Conservation (phyloP, 768 basidiomycete species). For the Leccinum barrowsii region DNA sequence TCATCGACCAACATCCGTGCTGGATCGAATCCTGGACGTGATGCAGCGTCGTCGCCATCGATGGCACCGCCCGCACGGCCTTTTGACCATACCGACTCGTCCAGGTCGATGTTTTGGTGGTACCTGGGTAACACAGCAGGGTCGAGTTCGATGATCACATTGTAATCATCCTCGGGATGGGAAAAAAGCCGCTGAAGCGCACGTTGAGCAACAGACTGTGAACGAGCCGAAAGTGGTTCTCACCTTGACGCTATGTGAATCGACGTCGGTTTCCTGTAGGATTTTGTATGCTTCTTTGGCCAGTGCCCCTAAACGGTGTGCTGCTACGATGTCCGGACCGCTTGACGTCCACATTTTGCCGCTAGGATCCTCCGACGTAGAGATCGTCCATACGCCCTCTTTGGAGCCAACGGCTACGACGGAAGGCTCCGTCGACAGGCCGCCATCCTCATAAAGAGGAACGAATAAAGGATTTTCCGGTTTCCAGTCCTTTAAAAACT, state of each 20-base stretch:
- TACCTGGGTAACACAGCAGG: constrained; percentile 64
- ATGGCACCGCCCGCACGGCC: constrained; percentile 21
- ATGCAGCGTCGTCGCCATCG: constrained; percentile 29
- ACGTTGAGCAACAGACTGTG: background rate
- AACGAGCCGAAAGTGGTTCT: background rate
- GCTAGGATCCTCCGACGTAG: constrained; percentile 70
- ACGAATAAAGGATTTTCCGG: constrained; percentile 76
- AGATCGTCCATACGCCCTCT: constrained; percentile 67
- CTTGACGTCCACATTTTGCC: constrained; percentile 75
- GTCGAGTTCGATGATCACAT: constrained; percentile 77
- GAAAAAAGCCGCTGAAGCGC: constrained; percentile 69
- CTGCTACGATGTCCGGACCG: constrained; percentile 68
- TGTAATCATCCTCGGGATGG: constrained; percentile 82
- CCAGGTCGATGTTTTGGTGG: constrained; percentile 60
- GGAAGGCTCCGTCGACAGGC: constrained; percentile 4
- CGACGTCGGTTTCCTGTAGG: constrained; percentile 50
- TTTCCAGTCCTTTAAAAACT: constrained; percentile 76
- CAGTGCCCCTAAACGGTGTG: constrained; percentile 65
- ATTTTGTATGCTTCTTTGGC: constrained; percentile 72
- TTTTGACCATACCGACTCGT: constrained; percentile 45
- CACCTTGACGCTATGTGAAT: constrained; percentile 60
- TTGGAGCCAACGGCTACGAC: constrained; percentile 31
- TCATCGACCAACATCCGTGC: constrained; percentile 63
- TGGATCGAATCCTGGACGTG: constrained; percentile 79
- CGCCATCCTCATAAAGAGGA: constrained; percentile 52